Conservation (phyloP, 2,329 filamentous ascomycete species). For the Aquanectria penicillioides region DNA sequence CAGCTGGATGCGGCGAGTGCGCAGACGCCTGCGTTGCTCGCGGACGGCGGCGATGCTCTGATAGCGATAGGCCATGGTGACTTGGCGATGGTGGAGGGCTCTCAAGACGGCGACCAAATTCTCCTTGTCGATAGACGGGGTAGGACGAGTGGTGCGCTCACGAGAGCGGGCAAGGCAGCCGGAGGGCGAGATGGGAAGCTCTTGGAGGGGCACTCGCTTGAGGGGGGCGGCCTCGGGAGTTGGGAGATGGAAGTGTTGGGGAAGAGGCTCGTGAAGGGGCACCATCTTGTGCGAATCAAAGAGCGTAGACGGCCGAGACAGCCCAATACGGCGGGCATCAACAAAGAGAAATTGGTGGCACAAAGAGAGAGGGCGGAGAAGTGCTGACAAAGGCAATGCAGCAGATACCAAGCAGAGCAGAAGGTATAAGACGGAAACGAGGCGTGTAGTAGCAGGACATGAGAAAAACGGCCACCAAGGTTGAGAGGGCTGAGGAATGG, state of each 20-base stretch:
- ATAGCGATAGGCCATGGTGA: conserved; percentile 16
- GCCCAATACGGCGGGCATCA: not conserved
- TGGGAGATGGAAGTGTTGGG: conserved; percentile 1
- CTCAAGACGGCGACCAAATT: conserved; percentile 34
- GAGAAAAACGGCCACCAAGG: no score
- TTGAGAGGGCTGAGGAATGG: no score
- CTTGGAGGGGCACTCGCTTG: conserved; percentile 41
- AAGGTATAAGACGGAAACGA: no score
- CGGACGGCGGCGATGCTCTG: conserved; percentile 18
- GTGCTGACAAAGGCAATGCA: not conserved
- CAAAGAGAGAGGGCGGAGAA: not conserved
- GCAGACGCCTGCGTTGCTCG: conserved; percentile 6
- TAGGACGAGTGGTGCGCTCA: conserved; percentile 31
- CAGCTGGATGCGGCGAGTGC: conserved; percentile 14
- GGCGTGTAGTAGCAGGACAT: no score
- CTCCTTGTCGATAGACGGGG: conserved; percentile 42
- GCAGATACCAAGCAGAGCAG: no score
- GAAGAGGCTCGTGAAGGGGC: conserved; percentile 6
- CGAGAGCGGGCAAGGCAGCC: conserved; percentile 36
- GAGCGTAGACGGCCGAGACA: not conserved
- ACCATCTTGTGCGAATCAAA: conserved; percentile 27
- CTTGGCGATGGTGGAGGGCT: conserved; percentile 26
- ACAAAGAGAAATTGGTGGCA: not conserved
- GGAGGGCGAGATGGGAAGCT: conserved; percentile 36
- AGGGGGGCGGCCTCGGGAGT: conserved; percentile 16